Evolutionary conservation across 2,329 filamentous ascomycete genomes (phyloP).

Genomic region (Aspergillus fumigatiaffinis): DNA sequence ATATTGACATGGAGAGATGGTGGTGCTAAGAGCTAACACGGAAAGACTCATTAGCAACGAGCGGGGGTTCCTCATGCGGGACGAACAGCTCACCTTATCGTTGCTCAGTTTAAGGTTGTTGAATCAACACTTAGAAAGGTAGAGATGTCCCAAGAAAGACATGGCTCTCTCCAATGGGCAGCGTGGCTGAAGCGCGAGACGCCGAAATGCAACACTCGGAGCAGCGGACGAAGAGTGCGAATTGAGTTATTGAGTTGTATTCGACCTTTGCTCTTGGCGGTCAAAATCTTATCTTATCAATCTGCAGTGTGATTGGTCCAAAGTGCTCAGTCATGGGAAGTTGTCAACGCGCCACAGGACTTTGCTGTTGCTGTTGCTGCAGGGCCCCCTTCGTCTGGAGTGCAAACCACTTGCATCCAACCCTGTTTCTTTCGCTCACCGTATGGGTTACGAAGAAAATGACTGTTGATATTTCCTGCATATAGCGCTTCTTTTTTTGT

Average conservation of each 20-base stretch:
- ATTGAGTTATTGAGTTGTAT: constrained; percentile 6
- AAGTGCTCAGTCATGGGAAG: not conserved
- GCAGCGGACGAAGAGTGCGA: constrained; percentile 3
- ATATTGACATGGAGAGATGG: constrained; percentile 10
- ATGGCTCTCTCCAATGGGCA: constrained; percentile 3
- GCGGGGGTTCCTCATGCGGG: not conserved
- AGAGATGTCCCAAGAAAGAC: not conserved
- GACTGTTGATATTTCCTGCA: constrained; percentile 13
- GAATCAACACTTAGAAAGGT: not conserved
- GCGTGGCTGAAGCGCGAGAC: not conserved
- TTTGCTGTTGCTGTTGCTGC: not conserved
- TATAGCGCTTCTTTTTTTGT: constrained; percentile 14
- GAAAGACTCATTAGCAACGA: not conserved
- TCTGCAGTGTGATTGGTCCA: constrained; percentile 24
- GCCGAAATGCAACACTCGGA: not conserved
- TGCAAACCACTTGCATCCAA: constrained; percentile 1
- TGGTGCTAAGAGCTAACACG: not conserved
- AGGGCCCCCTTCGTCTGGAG: constrained; percentile 3
- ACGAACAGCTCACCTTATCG: not conserved
- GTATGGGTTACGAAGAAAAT: constrained; percentile 15
- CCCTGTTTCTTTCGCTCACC: constrained; percentile 1
- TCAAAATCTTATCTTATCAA: constrained; percentile 41
- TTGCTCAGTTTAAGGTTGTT: not conserved
- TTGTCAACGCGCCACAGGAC: constrained; percentile 5
- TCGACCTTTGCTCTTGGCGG: constrained; percentile 21